These are phyloP conservation scores for Conringia planisiliqua DNA, from an alignment of 345 rosid genomes.

Conservation along the genomic window DNA sequence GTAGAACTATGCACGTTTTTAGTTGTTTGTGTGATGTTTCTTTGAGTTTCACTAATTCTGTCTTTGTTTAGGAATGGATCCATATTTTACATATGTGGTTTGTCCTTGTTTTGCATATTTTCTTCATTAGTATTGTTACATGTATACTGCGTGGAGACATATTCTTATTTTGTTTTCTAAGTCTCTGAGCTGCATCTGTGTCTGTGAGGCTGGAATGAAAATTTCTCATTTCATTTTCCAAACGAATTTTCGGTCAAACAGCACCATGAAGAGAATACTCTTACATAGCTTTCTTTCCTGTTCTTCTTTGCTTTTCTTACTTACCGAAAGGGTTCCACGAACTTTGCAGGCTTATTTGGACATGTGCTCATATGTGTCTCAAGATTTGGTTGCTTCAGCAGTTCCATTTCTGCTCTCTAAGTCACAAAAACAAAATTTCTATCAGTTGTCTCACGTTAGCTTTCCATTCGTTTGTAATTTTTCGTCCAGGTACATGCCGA, in stretches of 20 bases:
- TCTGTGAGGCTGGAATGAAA: conserved; percentile 4
- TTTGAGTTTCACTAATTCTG: not conserved
- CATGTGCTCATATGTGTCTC: conserved; percentile 30
- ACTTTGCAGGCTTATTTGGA: conserved; percentile 41
- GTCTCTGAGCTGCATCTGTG: not conserved
- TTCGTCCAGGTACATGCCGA: conserved; percentile 28
- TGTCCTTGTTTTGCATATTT: conserved; percentile 15
- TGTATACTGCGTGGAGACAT: not conserved
- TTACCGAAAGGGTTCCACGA: conserved; percentile 28
- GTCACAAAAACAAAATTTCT: conserved; percentile 26
- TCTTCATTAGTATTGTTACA: conserved; percentile 3
- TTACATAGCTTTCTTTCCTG: not conserved
- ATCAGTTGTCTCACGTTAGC: conserved; percentile 27
- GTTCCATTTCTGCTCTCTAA: conserved; percentile 36
- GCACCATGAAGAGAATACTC: not conserved
- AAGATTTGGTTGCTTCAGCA: conserved; percentile 31
- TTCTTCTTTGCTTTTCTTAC: conserved; percentile 17
- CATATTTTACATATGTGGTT: not conserved
- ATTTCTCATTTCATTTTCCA: not conserved
- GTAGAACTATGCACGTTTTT: not conserved
- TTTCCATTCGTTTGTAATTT: conserved; percentile 16
- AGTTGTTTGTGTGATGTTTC: not conserved
- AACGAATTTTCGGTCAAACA: not conserved
- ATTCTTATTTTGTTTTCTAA: not conserved
- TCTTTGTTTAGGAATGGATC: not conserved